Percentiles rank a stretch among this genome's conserved stretches.
Evolutionary conservation across 306 rosid species (phyloP).

Genomic region (Senna siamea): DNA sequence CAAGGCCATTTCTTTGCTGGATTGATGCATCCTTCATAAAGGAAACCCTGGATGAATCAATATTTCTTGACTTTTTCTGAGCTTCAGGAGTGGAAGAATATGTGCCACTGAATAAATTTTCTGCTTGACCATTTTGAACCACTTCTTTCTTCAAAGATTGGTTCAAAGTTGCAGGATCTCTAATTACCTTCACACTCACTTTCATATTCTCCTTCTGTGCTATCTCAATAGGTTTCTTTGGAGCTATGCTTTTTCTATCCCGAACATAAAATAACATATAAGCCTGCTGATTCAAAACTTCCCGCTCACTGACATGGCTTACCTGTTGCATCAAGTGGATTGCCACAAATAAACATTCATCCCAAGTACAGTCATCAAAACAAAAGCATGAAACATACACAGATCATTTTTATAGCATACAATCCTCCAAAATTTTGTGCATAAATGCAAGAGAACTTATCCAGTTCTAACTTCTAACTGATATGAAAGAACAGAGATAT

Average conservation of each 20-base stretch:
- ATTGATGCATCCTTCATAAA: constrained; percentile 36
- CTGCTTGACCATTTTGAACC: constrained; percentile 44
- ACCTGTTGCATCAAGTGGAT: constrained; percentile 60
- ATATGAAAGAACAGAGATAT: background rate
- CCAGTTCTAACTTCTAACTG: constrained; percentile 4
- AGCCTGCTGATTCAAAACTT: constrained; percentile 87
- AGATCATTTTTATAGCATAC: constrained; percentile 12
- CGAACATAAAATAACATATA: constrained; percentile 98
- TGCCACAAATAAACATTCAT: background rate
- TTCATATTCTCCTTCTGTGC: constrained; percentile 57
- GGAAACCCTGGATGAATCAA: constrained; percentile 41
- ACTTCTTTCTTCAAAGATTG: constrained; percentile 44
- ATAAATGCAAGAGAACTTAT: constrained; percentile 9
- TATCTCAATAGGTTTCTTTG: constrained; percentile 55
- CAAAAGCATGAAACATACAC: background rate
- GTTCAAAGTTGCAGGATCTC: constrained; percentile 41
- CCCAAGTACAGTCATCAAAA: constrained; percentile 3
- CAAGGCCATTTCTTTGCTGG: constrained; percentile 28
- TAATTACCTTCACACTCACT: constrained; percentile 42
- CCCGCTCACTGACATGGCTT: constrained; percentile 67
- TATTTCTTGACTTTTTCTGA: constrained; percentile 44
- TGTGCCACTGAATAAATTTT: constrained; percentile 37
- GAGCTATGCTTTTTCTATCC: constrained; percentile 61
- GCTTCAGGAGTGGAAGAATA: constrained; percentile 34
- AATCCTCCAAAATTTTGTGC: background rate